Conservation (phyloP, 768 basidiomycete species). For the Sistotremastrum suecicum region DNA sequence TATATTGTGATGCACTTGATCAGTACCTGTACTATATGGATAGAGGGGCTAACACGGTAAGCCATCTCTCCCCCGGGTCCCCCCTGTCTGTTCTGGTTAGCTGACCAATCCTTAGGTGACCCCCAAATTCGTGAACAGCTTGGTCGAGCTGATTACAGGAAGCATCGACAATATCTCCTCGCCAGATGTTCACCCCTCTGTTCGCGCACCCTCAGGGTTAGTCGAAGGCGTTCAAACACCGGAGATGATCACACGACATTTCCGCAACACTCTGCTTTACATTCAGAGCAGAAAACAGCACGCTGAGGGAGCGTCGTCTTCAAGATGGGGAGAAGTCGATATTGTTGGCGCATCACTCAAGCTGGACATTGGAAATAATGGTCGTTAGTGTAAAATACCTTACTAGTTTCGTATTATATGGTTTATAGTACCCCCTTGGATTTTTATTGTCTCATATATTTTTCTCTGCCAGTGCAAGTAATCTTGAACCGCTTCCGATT, state of each 20-base stretch:
- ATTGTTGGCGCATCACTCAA: slow-evolving; percentile 79
- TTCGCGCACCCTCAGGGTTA: slow-evolving; percentile 75
- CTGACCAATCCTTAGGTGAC: slow-evolving; percentile 45
- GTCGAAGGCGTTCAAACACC: slow-evolving; percentile 88
- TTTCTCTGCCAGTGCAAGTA: no score
- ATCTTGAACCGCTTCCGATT: no score
- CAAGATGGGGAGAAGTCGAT: slow-evolving; percentile 78
- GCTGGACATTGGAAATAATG: slow-evolving; percentile 45
- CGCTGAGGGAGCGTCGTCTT: slow-evolving; percentile 29
- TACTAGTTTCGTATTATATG: not conserved
- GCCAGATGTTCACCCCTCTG: slow-evolving; percentile 76
- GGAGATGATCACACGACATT: slow-evolving; percentile 89
- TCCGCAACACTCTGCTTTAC: slow-evolving; percentile 77
- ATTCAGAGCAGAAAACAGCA: slow-evolving; percentile 61
- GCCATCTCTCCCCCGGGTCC: slow-evolving; percentile 15
- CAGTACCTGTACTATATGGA: slow-evolving; percentile 95
- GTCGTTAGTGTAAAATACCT: not conserved
- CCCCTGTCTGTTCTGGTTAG: not conserved
- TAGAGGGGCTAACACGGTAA: slow-evolving; percentile 78
- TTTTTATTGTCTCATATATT: no score
- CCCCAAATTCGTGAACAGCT: slow-evolving; percentile 90
- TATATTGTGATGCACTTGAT: slow-evolving; percentile 93
- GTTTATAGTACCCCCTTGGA: no score
- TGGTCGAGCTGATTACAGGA: slow-evolving; percentile 90
- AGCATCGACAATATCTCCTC: slow-evolving; percentile 87